Evolutionary conservation across 2,329 filamentous ascomycete species (phyloP).

Genomic region (Incumbomyces delicatus): DNA sequence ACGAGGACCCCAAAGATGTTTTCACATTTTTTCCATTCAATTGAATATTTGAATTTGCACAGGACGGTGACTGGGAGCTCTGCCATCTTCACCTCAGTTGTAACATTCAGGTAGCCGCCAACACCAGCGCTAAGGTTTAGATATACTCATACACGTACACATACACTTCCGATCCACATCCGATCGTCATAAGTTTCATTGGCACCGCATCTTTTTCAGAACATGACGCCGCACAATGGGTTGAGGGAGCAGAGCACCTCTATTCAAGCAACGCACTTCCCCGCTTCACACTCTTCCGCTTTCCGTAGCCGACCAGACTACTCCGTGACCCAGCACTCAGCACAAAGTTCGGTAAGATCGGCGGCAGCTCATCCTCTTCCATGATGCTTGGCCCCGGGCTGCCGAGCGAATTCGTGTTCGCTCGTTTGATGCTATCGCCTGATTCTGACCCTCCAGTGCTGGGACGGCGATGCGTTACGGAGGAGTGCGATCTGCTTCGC

Average conservation of each 20-base stretch:
- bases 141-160: background rate
- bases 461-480: slow-evolving; percentile 18
- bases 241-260: background rate
- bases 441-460: slow-evolving; percentile 19
- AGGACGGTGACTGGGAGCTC: too few relatives aligned
- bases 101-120: slow-evolving; percentile 3
- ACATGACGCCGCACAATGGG: background rate
- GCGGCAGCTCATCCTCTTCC: slow-evolving; percentile 15
- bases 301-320: slow-evolving; percentile 25
- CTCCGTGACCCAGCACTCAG: slow-evolving; percentile 31
- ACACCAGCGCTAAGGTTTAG: slow-evolving; percentile 4
- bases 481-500: background rate
- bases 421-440: slow-evolving; percentile 11
- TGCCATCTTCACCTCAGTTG: too few relatives aligned
- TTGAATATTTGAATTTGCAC: too few relatives aligned
- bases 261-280: slow-evolving; percentile 1
- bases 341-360: slow-evolving; percentile 32
- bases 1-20: too few relatives aligned
- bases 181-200: background rate
- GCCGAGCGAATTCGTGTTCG: slow-evolving; percentile 10
- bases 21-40: too few relatives aligned
- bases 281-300: slow-evolving; percentile 19
- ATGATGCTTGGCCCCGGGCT: slow-evolving; percentile 21
- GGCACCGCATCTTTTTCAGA: background rate
- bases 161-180: background rate